Evolutionary conservation across 2,329 filamentous ascomycete genomes (phyloP), one percentile per base, ranked within the genome.

Genomic region (Arthroderma sp.): DNA sequence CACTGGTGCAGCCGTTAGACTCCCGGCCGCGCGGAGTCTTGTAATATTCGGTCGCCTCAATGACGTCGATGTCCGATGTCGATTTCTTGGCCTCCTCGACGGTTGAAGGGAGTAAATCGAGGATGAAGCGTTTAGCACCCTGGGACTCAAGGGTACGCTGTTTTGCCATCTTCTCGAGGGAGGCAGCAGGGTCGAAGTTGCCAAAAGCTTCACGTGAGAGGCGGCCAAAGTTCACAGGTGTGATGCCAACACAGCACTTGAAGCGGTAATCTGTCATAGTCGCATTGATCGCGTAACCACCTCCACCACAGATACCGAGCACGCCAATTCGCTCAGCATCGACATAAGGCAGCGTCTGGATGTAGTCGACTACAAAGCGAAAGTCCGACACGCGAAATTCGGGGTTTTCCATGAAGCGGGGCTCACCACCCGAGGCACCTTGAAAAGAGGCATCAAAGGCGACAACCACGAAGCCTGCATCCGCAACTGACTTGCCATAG

Each of bases 361-460:
- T 54, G 48, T 60, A 68, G 29, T 55, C 59, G 6, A 66, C 62
- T 6, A 58, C 66, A 36, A 48, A 46, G 31, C 55, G 58, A 42
- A 60, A 51, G 42, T 68, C 66, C 36, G 63, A 58, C 10, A 59
- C 63, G 4, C 64, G 56, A 39, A 63, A 57, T 2, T 44, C 33
- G 7, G 66, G 63, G 45, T 66, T 58, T 51, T 68, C 66, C 0
- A 68, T 56, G n/a, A 46, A 45, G 6, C 58, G 61, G 3, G 66
- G 66, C 33, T 56, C 43, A 5, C 66, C 66, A 5, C 45, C 55
- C 29, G 51, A 58, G 43, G 60, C 60, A 27, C 66, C 65, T 44
- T 68, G 63, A 42, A 64, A 64, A 2, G 57, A 57, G 5, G 64
- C 58, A 44, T 69, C 66, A 46, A 53, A 68, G 10, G 57, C 50